Evolutionary conservation across 805 yeast genomes (phyloP), one percentile per base, ranked within the genome.

Genomic region (Candida mattraensis): DNA sequence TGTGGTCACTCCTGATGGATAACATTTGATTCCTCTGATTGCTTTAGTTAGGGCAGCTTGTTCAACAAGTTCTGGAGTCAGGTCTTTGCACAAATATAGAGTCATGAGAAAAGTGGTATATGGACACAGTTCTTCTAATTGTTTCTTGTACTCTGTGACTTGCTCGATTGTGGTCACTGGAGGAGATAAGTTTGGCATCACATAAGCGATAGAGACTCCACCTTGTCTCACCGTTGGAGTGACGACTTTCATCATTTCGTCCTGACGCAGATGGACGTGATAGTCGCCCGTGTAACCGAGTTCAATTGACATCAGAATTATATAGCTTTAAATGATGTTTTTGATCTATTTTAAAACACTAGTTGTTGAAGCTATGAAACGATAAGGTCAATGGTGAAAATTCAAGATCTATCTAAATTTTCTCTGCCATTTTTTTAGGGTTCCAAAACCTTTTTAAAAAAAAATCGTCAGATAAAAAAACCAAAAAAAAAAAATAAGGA

Each of bases 1-100:
- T 24, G 99, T 93, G n/a, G 99, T 93, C 20, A 93, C 99, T 28
- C 99, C 99, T 2, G 98, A 97, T 26, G 99, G 99, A 60, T 93
- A 93, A 59, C 96, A 88, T 61, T 93, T 93, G 48, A 93, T 87
- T 38, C 99, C 99, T 19, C 79, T 70, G 37, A 91, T 79, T 24
- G 78, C 79, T 2, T 80, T 80, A 12, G 63, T 53, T 37, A 69
- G 56, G 6, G 89, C 94, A 22, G 97, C 98, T 44, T 78, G 74
- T 36, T 76, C 78, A 38, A 93, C 81, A 25, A 87, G 67, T 47
- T 86, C 94, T 0, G 98, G 97, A 1, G 96, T 87, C 45, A 93
- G 67, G 1, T 78, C 84, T 36, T 74, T 78, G 33, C 83, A 75
- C 25, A 93, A 70, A 52, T 93, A 93, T 46, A 91, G 79, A 10